Evolutionary conservation across 2,329 filamentous ascomycete genomes (phyloP), one percentile per base, ranked within the genome.

Genomic region (Leptographium lundbergii): DNA sequence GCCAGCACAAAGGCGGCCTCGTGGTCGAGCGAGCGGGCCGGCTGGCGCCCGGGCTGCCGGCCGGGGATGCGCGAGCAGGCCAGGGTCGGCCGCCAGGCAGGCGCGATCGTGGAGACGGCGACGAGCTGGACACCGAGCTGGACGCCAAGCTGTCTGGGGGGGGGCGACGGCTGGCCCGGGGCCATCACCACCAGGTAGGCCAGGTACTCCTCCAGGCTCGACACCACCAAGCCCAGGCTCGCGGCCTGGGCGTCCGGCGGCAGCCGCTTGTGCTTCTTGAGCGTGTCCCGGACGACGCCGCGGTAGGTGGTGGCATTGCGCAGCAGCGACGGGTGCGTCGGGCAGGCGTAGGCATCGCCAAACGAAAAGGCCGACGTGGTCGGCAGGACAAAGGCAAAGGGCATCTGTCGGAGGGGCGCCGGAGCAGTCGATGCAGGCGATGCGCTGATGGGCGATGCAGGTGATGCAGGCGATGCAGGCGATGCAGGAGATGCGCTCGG

Each of bases 231-330:
- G 27, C 82, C 77, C 6, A 99, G 79, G 68, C 90, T 85, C 25
- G 85, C 77, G 6, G 83, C 75, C 70, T 90, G 88, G 27, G 88
- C 84, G 11, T 81, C 70, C 10, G 87, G 78, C 4, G 88, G 80
- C n/a, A 96, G 81, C 57, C 90, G 85, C 72, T 96, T 97, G 77
- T 96, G 86, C 66, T 85, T 85, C 74, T 97, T 97, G 61, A 99
- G 79, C 3, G 85, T 81, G 71, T 92, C 85, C 66, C 90, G 85
- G 57, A 96, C 80, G 22, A 95, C 82, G 65, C 88, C 88, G 61
- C 94, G 89, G 68, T 89, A 84, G 10, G 89, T 92, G 64, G 91
- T 91, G 25, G 90, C 86, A 58, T 82, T 81, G 66, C 92, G 81
- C 27, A 91, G 89, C 50, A 99, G 79, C 0, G 92, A 96, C 4